Evolutionary conservation across 169 alveolate species (phyloP), one percentile per base, ranked within the genome.

Genomic region (Plasmodium sp.): DNA sequence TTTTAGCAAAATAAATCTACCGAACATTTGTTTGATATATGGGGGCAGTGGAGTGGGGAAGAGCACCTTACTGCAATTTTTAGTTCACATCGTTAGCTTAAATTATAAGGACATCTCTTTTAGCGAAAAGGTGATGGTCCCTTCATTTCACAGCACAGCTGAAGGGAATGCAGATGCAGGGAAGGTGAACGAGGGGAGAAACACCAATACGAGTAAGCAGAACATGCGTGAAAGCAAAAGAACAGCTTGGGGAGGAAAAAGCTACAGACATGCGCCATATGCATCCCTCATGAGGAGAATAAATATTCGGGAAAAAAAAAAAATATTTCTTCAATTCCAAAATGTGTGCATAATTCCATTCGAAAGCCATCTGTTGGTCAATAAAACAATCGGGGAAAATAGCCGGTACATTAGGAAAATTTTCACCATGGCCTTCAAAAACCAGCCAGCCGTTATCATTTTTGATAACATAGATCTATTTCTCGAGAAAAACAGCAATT

Each of bases 391-490:
- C 22, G 95, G 92, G 12, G 84, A 81, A 82, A 92, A 92, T 73
- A 82, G 92, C 43, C 83, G 41, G 83, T 92, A 92, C 82, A 92
- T 92, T 71, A 92, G 72, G 58, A 82, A 77, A 5, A 71, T 92
- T 54, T 92, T 92, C 75, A 48, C 51, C 18, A 54, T 31, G 22
- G 95, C 95, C 36, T 92, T 81, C 22, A 92, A 81, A 77, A 92
- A 92, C 58, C 95, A 92, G 43, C 95, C 95, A 22, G 73, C 95
- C 3, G 81, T 92, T 81, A 92, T 92, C 2, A 81, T 92, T 43
- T 92, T 92, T 77, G 95, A 92, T 71, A 82, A 82, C 79, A 92
- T 92, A 16, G 95, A 92, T 73, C n/a, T 82, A 54, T 92, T 92
- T 43, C 54, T 92, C 18, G 95, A 92, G 77, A 92, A 82, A 82